Conservation (phyloP, 305 asterid species). For the Fraxinus paxiana region DNA sequence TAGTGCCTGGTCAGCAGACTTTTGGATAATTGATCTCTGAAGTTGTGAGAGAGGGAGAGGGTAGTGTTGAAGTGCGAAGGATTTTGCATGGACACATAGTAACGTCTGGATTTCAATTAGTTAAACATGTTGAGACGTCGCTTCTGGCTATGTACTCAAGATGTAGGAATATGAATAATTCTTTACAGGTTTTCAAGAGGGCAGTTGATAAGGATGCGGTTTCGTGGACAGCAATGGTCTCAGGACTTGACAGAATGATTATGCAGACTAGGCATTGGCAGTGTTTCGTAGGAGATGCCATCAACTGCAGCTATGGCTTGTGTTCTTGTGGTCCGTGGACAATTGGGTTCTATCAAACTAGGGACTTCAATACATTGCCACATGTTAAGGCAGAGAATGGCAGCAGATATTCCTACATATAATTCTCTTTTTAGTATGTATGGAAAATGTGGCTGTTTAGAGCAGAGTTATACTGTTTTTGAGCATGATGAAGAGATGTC, state of each 20-base stretch:
- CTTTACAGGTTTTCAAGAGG: conserved; percentile 40
- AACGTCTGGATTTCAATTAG: conserved; percentile 43
- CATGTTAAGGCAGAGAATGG: conserved; percentile 47
- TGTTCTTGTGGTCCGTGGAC: conserved; percentile 71
- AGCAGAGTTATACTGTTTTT: conserved; percentile 53
- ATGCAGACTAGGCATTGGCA: conserved; percentile 52
- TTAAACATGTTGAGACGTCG: conserved; percentile 54
- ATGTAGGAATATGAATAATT: conserved; percentile 47
- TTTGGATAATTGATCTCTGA: neutral
- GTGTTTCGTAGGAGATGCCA: conserved; percentile 45
- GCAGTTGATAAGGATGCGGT: conserved; percentile 56
- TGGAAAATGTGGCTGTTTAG: conserved; percentile 60
- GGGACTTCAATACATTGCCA: conserved; percentile 67
- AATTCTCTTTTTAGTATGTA: conserved; percentile 72
- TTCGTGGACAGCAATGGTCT: conserved; percentile 69
- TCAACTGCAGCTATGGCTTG: conserved; percentile 63
- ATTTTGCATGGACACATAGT: conserved; percentile 57
- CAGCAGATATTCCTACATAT: conserved; percentile 44
- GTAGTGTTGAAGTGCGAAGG: conserved; percentile 52
- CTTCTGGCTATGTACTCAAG: conserved; percentile 58
- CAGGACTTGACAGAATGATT: conserved; percentile 70
- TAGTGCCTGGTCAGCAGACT: conserved; percentile 63
- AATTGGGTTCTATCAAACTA: conserved; percentile 44
- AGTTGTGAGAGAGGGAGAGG: conserved; percentile 39
- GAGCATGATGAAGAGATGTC: conserved; percentile 35